phyloP scores from a whole-genome alignment of 2,329 filamentous ascomycete genomes.

The Mycocentrospora acerina region DNA sequence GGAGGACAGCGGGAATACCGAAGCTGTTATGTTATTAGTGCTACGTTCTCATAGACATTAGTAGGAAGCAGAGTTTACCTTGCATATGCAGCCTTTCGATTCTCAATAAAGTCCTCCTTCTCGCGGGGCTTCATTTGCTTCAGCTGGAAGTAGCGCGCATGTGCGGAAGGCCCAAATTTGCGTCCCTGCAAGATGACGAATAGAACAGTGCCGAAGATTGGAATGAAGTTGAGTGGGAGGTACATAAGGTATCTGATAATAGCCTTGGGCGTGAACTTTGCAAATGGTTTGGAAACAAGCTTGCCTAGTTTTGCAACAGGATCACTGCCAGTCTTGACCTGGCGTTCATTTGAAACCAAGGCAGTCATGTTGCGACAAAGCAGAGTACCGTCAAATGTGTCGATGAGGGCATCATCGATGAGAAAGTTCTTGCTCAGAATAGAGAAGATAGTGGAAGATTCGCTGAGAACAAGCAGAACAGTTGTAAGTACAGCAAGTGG shows the following conservation, averaged over 20 bases:
- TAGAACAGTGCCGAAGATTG: slow-evolving; percentile 77
- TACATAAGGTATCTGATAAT: slow-evolving; percentile 81
- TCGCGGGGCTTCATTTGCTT: slow-evolving; percentile 75
- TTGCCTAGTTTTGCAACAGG: slow-evolving; percentile 60
- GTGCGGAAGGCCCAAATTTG: slow-evolving; percentile 55
- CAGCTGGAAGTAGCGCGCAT: slow-evolving; percentile 80
- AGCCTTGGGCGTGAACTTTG: slow-evolving; percentile 56
- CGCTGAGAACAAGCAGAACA: slow-evolving; percentile 62
- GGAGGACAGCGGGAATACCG: slow-evolving; percentile 76
- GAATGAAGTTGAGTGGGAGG: slow-evolving; percentile 89
- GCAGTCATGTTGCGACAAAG: slow-evolving; percentile 56
- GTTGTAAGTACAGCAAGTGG: slow-evolving; percentile 76
- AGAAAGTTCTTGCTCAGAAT: slow-evolving; percentile 69
- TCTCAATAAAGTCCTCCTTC: slow-evolving; percentile 67
- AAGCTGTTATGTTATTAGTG: slow-evolving; percentile 32
- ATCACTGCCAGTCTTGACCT: slow-evolving; percentile 62
- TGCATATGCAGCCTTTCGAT: slow-evolving; percentile 75
- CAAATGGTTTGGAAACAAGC: slow-evolving; percentile 57
- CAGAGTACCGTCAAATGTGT: slow-evolving; percentile 80
- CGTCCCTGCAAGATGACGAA: slow-evolving; percentile 73
- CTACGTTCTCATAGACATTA: too few relatives aligned
- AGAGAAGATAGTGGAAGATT: slow-evolving; percentile 53
- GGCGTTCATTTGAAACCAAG: slow-evolving; percentile 73
- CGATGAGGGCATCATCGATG: slow-evolving; percentile 77
- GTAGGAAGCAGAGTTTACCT: slow-evolving; percentile 52